These are phyloP conservation scores for Xanthoparmelia taractica DNA, from an alignment of 495 filamentous ascomycete genomes.

Conservation along the genomic window DNA sequence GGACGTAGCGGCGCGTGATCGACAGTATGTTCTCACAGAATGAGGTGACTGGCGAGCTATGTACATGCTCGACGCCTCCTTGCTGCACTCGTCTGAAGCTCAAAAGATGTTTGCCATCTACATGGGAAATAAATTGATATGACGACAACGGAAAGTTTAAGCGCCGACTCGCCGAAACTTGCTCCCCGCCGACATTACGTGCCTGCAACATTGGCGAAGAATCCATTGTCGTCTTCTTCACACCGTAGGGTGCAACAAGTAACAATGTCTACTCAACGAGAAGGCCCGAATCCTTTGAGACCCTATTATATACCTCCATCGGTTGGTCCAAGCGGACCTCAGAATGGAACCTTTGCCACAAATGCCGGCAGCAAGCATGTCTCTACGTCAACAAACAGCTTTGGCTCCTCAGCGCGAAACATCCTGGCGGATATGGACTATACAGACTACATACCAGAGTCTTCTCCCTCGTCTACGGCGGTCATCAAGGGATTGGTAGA, in stretches of 20 bases:
- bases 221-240: background rate
- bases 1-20: background rate
- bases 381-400: constrained; percentile 42
- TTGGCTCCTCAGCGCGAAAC: constrained; percentile 71
- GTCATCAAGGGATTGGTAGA: constrained; percentile 66
- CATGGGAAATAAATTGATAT: constrained; percentile 2
- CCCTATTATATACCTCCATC: constrained; percentile 92
- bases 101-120: background rate
- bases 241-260: background rate
- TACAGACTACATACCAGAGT: constrained; percentile 72
- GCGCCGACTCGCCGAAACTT: constrained; percentile 16
- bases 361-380: constrained; percentile 38
- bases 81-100: background rate
- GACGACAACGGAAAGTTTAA: constrained; percentile 9
- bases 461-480: constrained; percentile 63
- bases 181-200: background rate
- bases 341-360: constrained; percentile 34
- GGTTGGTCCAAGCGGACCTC: constrained; percentile 41
- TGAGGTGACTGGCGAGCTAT: constrained; percentile 6
- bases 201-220: background rate
- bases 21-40: constrained; percentile 9
- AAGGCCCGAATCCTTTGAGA: constrained; percentile 78
- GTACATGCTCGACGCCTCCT: constrained; percentile 10
- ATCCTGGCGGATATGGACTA: constrained; percentile 85
- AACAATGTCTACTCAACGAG: constrained; percentile 39